Conservation (phyloP, 352 stramenopile genomes). For the Pythium phragmitis region DNA sequence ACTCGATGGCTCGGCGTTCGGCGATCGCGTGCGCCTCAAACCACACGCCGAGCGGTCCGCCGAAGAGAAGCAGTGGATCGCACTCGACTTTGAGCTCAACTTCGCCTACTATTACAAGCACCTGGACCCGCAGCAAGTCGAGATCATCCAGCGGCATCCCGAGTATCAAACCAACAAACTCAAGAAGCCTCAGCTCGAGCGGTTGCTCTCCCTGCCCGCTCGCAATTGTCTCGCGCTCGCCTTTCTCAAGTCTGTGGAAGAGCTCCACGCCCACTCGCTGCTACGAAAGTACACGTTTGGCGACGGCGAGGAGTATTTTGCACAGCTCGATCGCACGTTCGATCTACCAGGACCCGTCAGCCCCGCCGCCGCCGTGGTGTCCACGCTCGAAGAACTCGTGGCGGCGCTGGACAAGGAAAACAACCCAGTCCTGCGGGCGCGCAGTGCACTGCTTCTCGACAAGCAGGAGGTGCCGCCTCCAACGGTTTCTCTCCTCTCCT, state of each 20-base stretch:
- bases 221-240: conserved; percentile 68
- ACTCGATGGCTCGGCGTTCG: conserved; percentile 7
- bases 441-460: conserved; percentile 34
- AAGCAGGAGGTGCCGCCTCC: conserved; percentile 29
- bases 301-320: conserved; percentile 65
- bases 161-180: conserved; percentile 54
- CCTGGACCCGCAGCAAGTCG: conserved; percentile 44
- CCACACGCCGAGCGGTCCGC: conserved; percentile 38
- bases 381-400: conserved; percentile 39
- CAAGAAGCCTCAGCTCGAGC: conserved; percentile 45
- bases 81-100: conserved; percentile 58
- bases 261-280: conserved; percentile 57
- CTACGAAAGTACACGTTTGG: conserved; percentile 72
- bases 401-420: conserved; percentile 30
- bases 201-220: conserved; percentile 51
- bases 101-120: conserved; percentile 74
- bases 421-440: conserved; percentile 10
- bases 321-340: conserved; percentile 43
- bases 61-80: conserved; percentile 72
- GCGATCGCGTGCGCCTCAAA: conserved; percentile 49
- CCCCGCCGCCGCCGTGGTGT: conserved; percentile 13
- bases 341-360: conserved; percentile 2
- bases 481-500: conserved; percentile 30
- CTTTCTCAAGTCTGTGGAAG: conserved; percentile 60
- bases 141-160: conserved; percentile 52